Base-by-base conservation (phyloP, 202 grass and related monocot genomes). In the Setaria viridis region DNA sequence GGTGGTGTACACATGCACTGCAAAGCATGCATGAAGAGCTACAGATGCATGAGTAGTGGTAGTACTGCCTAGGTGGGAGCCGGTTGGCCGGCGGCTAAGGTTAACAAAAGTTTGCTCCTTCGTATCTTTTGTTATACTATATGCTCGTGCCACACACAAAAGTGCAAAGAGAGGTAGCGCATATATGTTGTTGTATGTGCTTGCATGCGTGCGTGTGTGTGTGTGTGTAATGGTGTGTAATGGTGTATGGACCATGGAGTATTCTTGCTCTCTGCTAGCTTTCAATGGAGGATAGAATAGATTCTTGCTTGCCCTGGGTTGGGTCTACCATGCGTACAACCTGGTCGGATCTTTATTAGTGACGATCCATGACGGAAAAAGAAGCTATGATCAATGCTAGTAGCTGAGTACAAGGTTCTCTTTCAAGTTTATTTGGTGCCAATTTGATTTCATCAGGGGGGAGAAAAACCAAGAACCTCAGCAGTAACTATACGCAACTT, bases 91-190 rank as follows among this genome's bases (percentile, higher is more conserved):
- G 86, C 32, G 64, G 86, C 72, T 54, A 77, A 70, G 66, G 59
- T 82, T 82, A 82, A 47, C 73, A 70, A 80, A 88, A 88, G 67
- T 78, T 39, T 75, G 72, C 15, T 73, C 25, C 25, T 25, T 25
- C 47, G 72, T 58, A 80, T 85, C 82, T 91, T 91, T 91, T 88
- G 89, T 78, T 67, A 72, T 41, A 41, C 39, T 5, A 41, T 72
- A 72, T 82, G 67, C 54, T 82, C 71, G 62, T 85, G 76, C 66
- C 81, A 76, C 81, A 65, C 63, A 79, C 37, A 85, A 80, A 43
- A 76, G 81, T 82, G 15, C 75, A 88, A 85, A 85, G 57, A 37
- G 49, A 45, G 48, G 14, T 33, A 34, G 51, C 20, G 55, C 64
- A 50, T 80, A 66, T 78, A 16, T 82, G 46, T 37, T 82, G 46